Evolutionary conservation across 2,329 filamentous ascomycete species (phyloP).

Genomic region (Sporothrix pseudoabietina): DNA sequence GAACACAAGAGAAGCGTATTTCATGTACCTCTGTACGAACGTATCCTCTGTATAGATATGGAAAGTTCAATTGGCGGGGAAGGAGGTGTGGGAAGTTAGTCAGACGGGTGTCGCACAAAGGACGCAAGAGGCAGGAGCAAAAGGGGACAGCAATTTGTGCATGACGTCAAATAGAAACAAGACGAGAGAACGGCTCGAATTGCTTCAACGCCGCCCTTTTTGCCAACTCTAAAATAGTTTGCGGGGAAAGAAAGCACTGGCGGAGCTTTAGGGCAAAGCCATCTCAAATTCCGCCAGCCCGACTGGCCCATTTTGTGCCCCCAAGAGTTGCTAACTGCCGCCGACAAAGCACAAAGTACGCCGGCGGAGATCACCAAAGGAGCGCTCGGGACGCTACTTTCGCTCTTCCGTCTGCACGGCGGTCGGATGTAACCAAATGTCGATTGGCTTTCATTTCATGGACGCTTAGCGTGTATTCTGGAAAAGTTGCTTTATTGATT

Average conservation of each 20-base stretch:
- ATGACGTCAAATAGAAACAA: slow-evolving; percentile 11
- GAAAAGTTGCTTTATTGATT: neutral
- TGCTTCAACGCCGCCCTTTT: neutral
- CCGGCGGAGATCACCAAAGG: neutral
- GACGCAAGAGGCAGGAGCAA: slow-evolving; percentile 7
- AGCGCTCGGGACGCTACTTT: neutral
- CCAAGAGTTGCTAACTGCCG: neutral
- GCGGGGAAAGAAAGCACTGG: neutral
- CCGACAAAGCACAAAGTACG: neutral
- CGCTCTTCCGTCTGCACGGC: neutral
- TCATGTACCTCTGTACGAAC: neutral
- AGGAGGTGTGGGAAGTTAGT: neutral
- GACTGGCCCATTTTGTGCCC: neutral
- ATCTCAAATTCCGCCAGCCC: neutral
- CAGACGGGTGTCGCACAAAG: neutral
- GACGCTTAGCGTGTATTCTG: neutral
- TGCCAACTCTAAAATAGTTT: neutral
- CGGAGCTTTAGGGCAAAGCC: neutral
- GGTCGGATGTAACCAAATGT: slow-evolving; percentile 2
- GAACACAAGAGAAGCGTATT: neutral
- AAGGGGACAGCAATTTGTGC: neutral
- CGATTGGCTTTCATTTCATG: neutral
- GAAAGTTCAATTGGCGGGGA: neutral
- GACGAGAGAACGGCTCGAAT: neutral
- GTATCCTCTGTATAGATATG: neutral